These are phyloP conservation scores for Plasmodium gonderi DNA, from an alignment of 169 alveolate species.

Conservation along the genomic window DNA sequence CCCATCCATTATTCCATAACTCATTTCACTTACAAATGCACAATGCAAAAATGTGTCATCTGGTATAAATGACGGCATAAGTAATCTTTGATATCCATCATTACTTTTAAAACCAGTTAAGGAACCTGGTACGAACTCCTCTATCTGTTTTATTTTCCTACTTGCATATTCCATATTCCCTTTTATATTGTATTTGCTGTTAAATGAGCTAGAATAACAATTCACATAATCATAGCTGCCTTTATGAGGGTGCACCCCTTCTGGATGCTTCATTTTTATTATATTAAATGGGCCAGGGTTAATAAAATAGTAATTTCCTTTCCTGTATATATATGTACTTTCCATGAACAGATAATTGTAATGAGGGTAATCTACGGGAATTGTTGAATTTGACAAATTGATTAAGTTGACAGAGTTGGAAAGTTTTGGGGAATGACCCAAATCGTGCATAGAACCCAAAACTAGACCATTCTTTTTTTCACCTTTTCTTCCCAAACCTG, in stretches of 20 bases:
- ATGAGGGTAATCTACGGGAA: not conserved
- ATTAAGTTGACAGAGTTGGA: not conserved
- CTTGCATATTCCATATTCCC: not conserved
- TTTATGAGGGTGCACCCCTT: not conserved
- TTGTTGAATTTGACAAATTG: not conserved
- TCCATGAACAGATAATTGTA: not conserved
- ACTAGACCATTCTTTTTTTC: not conserved
- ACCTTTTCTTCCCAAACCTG: not conserved
- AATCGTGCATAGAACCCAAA: not conserved
- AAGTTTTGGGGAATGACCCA: not conserved
- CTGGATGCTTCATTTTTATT: constrained; percentile 22
- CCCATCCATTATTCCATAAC: not conserved
- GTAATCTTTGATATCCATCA: constrained; percentile 29
- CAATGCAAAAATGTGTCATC: constrained; percentile 38
- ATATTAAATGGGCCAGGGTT: constrained; percentile 42
- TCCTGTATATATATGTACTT: not conserved
- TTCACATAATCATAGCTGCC: not conserved
- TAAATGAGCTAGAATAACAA: constrained; percentile 26
- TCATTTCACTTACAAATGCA: not conserved
- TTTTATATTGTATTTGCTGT: not conserved
- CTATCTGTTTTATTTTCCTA: constrained; percentile 3
- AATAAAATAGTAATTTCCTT: constrained; percentile 31
- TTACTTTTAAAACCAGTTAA: constrained; percentile 14
- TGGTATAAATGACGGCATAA: constrained; percentile 11
- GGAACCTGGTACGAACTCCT: constrained; percentile 36